Conservation (phyloP, 164 flowering plant species). For the Cinnamomum micranthum region DNA sequence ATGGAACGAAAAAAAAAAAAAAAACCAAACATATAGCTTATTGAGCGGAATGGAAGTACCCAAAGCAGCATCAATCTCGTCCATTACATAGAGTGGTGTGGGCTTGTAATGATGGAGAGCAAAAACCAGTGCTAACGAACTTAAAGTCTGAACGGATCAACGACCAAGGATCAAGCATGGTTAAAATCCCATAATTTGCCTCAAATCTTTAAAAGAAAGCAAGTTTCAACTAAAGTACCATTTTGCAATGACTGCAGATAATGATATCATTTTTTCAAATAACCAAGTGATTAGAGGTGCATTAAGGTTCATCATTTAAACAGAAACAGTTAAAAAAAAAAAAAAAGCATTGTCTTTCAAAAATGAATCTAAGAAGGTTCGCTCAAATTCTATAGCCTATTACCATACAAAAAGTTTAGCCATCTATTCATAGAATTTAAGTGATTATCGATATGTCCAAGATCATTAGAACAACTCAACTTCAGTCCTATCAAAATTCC, state of each 20-base stretch:
- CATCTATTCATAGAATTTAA: too few species aligned
- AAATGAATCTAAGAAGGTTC: too few species aligned
- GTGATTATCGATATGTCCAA: too few species aligned
- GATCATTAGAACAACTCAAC: too few species aligned
- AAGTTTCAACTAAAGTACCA: not conserved
- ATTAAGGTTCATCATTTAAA: too few species aligned
- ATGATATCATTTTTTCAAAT: not conserved
- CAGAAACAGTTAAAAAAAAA: too few species aligned
- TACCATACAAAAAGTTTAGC: too few species aligned
- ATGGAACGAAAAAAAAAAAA: too few species aligned
- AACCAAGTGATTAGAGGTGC: too few species aligned
- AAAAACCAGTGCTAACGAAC: conserved; percentile 94
- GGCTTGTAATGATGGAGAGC: conserved; percentile 99
- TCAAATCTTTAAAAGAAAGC: not conserved
- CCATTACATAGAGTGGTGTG: conserved; percentile 99
- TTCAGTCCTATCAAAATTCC: too few species aligned
- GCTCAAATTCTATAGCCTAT: too few species aligned
- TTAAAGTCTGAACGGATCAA: conserved; percentile 69
- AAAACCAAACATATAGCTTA: not conserved
- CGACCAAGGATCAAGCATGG: not conserved
- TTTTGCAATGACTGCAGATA: not conserved
- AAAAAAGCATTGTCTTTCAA: too few species aligned
- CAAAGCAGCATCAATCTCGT: conserved; percentile 98
- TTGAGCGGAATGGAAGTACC: conserved; percentile 38
- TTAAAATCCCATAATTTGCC: not conserved